Conservation (phyloP, 805 yeast genomes). For the Cyberlindnera xylosilytica region DNA sequence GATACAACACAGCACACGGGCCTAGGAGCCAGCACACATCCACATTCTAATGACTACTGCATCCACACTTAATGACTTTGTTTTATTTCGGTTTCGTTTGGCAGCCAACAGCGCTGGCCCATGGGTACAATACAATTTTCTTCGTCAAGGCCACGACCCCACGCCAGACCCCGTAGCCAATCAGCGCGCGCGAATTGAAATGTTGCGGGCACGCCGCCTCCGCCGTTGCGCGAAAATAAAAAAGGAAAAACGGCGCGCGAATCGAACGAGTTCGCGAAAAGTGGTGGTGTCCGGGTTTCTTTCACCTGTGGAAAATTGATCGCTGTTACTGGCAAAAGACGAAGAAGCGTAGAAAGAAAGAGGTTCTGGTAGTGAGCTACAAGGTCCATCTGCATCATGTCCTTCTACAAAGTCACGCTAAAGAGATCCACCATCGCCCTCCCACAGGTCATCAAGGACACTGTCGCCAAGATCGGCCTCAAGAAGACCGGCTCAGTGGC, state of each 20-base stretch:
- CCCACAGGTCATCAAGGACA: slow-evolving; percentile 62
- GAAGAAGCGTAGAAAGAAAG: too few relatives aligned
- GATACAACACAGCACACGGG: background rate
- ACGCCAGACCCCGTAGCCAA: slow-evolving; percentile 15
- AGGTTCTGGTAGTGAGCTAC: too few relatives aligned
- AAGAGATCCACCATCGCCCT: slow-evolving; percentile 82
- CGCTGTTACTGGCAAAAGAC: too few relatives aligned
- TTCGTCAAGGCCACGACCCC: background rate
- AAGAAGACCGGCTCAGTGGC: slow-evolving; percentile 68
- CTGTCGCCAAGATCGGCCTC: slow-evolving; percentile 72
- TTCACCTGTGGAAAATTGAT: background rate
- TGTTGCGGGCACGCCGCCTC: slow-evolving; percentile 2
- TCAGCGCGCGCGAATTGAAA: slow-evolving; percentile 9
- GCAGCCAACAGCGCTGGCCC: background rate
- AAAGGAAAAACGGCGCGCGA: too few relatives aligned
- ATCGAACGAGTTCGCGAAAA: too few relatives aligned
- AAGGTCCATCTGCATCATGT: too few relatives aligned
- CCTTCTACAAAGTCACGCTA: slow-evolving; percentile 67
- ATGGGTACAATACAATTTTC: background rate
- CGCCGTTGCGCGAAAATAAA: too few relatives aligned
- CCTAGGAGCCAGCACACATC: too few relatives aligned
- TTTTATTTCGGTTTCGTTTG: background rate
- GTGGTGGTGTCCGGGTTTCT: background rate
- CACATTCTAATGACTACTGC: slow-evolving; percentile 4
- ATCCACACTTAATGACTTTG: slow-evolving; percentile 3